Evolutionary conservation across 768 basidiomycete genomes (phyloP), one percentile per base, ranked within the genome.

Genomic region (Termitomyces sp.): DNA sequence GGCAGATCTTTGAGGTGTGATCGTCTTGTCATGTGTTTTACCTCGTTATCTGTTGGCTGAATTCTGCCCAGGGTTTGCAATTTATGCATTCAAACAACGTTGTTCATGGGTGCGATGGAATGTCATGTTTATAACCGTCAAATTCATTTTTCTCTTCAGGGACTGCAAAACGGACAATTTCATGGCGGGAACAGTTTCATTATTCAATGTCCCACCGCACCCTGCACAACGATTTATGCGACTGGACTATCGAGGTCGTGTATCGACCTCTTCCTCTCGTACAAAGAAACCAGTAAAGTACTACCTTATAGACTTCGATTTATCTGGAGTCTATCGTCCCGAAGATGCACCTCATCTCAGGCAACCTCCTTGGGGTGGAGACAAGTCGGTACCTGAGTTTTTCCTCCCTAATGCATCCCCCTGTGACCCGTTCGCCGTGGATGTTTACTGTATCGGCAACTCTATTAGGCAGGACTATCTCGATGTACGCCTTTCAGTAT

Each of bases 301-400:
- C 44, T 68, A 70, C 57, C 49, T 70, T 37, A 66, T 63, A 16
- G 71, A 73, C 48, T 74, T 70, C 50, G 70, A 68, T 28, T 23
- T 70, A 3, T 70, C 71, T 5, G 55, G 53, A 30, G 49, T 56
- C 19, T 73, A 67, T 53, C 54, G 54, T 21, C 67, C 70, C 0
- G 61, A 66, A 0, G 59, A 69, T 6, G 58, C 23, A 25, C 49
- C 49, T 11, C 35, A 51, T 23, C 35, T 57, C 0, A 54, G 71
- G 0, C 60, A 54, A 10, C 71, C 73, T 0, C 66, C 73, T 1
- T 61, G 62, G 41, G 76, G 78, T 0, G 78, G 70, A 2, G 75
- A 80, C 61, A 76, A 70, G 56, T 62, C 71, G 3, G 71, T 72
- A 0, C 73, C 73, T 3, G 75, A 76, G 43, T 28, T 71, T 70